phyloP scores from a whole-genome alignment of 2,329 filamentous ascomycete species.

The Metarhizium guizhouense region DNA sequence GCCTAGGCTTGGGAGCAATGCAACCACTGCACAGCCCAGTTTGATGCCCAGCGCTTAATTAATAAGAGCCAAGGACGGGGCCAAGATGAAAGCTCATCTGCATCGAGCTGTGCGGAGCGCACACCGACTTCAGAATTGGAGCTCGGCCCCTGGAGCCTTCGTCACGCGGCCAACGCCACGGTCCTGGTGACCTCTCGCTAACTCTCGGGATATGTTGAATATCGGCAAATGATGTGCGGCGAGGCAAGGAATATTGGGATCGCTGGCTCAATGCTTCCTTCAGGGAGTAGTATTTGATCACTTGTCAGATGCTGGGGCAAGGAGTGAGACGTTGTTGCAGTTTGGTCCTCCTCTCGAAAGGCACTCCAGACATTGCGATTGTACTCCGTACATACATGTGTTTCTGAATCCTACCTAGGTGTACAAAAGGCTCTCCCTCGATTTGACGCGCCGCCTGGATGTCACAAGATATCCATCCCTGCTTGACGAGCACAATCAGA shows the following conservation, averaged over 20 bases:
- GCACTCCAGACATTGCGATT: too few species aligned
- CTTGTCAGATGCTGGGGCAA: background rate
- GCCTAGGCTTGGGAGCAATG: background rate
- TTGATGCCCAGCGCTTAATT: background rate
- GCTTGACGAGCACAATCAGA: background rate
- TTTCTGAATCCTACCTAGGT: background rate
- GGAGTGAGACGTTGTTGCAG: background rate
- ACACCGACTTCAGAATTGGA: conserved; percentile 1
- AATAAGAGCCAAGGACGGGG: background rate
- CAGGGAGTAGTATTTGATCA: background rate
- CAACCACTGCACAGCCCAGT: background rate
- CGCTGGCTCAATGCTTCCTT: background rate
- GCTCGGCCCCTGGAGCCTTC: background rate
- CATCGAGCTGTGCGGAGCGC: background rate
- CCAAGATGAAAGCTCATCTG: background rate
- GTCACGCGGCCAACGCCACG: conserved; percentile 1
- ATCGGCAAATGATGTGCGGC: background rate
- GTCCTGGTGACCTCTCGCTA: background rate
- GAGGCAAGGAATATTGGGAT: background rate
- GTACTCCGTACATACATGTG: too few species aligned
- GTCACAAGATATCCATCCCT: background rate
- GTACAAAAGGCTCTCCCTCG: background rate
- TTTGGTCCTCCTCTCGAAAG: too few species aligned
- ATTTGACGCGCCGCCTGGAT: background rate
- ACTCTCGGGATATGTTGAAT: background rate